Evolutionary conservation across 176 grass and related monocot species (phyloP), one percentile per base, ranked within the genome.

Genomic region (Thalia dealbata): DNA sequence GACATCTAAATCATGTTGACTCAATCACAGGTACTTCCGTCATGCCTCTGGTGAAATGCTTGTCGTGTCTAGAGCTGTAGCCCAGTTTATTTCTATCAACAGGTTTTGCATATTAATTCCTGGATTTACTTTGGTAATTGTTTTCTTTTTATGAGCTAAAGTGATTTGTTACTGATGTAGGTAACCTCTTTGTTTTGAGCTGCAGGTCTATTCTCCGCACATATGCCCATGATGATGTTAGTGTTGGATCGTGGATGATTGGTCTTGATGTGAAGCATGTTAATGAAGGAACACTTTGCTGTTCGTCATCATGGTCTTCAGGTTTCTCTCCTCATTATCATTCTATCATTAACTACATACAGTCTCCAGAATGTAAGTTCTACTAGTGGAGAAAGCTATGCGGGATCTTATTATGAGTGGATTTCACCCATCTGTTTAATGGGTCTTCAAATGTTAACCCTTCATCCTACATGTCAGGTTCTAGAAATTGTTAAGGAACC

Each of bases 141-240:
- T 9, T 44, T 44, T 4, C 9, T 9, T 44, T 43, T 22, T 11
- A 27, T 21, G 18, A 68, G 16, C 32, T 38, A n/a, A 10, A 23
- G 16, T 22, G 38, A 22, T 23, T 68, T 21, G 38, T 68, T 14
- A 22, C 14, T 28, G 25, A 13, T 63, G 24, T 13, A n/a, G 35
- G 7, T 8, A 23, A 77, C 61, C 21, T 63, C 67, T 27, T 52
- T 48, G n/a, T 51, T 73, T 74, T 60, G 7, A 25, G 35, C 80
- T 16, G 61, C 81, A 99, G 95, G 78, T 84, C 76, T 75, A 61
- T 88, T 85, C 90, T 99, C 68, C 83, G 87, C 46, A 85, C 85
- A 69, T 99, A 93, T 79, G 95, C 95, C n/a, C 95, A 91, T 78
- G 90, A 99, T 88, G 95, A 99, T 88, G 85, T 99, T 81, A 99